Conservation (phyloP, 176 grass and related monocot genomes). For the Alloteropsis semialata region DNA sequence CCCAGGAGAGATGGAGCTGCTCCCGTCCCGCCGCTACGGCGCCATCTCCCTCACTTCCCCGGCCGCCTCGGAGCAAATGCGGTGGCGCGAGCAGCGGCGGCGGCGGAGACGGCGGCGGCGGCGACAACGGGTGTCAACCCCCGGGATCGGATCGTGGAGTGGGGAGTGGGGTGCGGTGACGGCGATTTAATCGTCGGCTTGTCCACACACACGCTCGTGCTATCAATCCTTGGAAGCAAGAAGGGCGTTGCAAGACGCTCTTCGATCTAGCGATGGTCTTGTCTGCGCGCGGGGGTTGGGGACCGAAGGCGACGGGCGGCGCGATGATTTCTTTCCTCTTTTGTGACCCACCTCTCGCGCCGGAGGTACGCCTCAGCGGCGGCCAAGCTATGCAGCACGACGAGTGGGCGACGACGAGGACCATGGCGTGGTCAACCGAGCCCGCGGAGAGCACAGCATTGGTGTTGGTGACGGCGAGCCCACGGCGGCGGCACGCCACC, state of each 20-base stretch:
- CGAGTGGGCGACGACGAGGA: no score
- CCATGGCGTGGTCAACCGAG: no score
- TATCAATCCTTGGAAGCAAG: slow-evolving; percentile 11
- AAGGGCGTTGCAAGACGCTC: slow-evolving; percentile 13
- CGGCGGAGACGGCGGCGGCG: no score
- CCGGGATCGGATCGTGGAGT: neutral
- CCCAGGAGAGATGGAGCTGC: slow-evolving; percentile 51
- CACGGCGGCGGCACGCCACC: no score
- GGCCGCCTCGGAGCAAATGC: neutral
- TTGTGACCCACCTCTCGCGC: no score
- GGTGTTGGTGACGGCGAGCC: no score
- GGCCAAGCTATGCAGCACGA: no score
- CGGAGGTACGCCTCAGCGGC: no score
- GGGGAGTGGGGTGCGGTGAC: neutral
- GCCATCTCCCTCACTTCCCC: neutral
- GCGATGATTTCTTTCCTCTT: neutral
- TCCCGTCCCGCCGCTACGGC: slow-evolving; percentile 32
- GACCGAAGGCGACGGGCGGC: slow-evolving; percentile 11
- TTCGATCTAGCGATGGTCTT: slow-evolving; percentile 5
- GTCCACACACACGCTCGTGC: neutral
- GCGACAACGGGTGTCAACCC: neutral
- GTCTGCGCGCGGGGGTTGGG: slow-evolving; percentile 9
- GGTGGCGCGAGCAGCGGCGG: neutral
- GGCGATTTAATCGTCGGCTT: slow-evolving; percentile 20
- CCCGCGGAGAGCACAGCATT: no score